Conservation (phyloP, 192 early-diverging fungal species). For the Coemansia asiatica region DNA sequence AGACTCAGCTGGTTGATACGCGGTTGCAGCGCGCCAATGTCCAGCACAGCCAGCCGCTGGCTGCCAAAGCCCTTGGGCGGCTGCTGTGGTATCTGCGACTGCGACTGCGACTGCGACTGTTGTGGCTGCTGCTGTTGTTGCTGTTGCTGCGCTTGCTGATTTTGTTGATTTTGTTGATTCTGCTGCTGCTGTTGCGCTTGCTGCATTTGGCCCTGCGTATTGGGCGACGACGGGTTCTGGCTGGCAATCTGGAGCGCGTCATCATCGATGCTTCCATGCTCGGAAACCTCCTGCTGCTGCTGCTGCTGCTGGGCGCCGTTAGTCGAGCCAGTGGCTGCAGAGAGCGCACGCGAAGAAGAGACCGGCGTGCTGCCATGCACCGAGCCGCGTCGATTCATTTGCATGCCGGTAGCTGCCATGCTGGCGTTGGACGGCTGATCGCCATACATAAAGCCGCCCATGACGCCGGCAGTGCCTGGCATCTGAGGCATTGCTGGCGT, state of each 20-base stretch:
- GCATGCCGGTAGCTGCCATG: constrained; percentile 11
- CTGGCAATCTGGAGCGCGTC: constrained; percentile 51
- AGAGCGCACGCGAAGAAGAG: constrained; percentile 29
- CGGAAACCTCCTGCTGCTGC: constrained; percentile 30
- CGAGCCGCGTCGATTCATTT: constrained; percentile 48
- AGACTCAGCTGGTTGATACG: constrained; percentile 46
- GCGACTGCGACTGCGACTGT: constrained; percentile 3
- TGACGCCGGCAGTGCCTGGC: constrained; percentile 35
- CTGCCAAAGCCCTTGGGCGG: constrained; percentile 35
- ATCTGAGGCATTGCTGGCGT: constrained; percentile 16
- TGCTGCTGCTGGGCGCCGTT: constrained; percentile 20
- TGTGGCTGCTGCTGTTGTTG: constrained; percentile 8
- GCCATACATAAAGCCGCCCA: constrained; percentile 38
- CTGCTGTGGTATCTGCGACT: constrained; percentile 18
- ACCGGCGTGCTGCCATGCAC: constrained; percentile 45
- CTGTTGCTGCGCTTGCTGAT: background rate
- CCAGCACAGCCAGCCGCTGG: constrained; percentile 46
- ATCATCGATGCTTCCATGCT: constrained; percentile 48
- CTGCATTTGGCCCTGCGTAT: constrained; percentile 14
- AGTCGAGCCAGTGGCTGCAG: constrained; percentile 8
- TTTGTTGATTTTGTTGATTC: constrained; percentile 11
- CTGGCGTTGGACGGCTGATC: constrained; percentile 16
- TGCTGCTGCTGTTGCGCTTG: constrained; percentile 1
- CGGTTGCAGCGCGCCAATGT: constrained; percentile 47
- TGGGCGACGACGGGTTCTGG: constrained; percentile 29